A percentile compares a stretch with the other conserved stretches of the same genome.
These are phyloP conservation scores for Cucurbitaria berberidis DNA, from an alignment of 2,329 filamentous ascomycete species.

Conservation along the genomic window DNA sequence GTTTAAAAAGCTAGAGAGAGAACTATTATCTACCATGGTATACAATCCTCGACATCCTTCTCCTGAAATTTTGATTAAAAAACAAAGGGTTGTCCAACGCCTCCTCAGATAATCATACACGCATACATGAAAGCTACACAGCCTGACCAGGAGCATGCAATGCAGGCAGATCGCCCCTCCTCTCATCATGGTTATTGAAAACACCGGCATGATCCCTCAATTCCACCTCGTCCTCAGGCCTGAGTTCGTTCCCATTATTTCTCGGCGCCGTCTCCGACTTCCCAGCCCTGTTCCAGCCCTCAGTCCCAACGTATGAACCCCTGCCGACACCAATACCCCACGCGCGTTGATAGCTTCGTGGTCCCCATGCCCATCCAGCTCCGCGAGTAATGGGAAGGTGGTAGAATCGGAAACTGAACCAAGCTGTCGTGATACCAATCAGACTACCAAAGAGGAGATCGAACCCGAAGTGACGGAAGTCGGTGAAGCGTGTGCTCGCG, in stretches of 20 bases:
- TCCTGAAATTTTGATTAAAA: too few relatives aligned
- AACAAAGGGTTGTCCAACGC: not conserved
- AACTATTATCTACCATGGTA: not conserved
- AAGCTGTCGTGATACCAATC: conserved; percentile 74
- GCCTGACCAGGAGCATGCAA: not conserved
- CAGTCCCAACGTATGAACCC: conserved; percentile 54
- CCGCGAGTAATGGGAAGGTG: conserved; percentile 80
- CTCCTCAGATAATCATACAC: not conserved
- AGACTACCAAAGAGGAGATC: conserved; percentile 86
- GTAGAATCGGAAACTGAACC: conserved; percentile 83
- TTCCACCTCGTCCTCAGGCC: conserved; percentile 20
- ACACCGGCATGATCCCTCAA: not conserved
- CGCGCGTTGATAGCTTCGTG: conserved; percentile 72
- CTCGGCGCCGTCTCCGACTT: conserved; percentile 14
- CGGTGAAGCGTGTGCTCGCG: conserved; percentile 81
- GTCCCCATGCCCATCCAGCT: conserved; percentile 88
- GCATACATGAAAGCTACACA: not conserved
- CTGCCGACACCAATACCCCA: conserved; percentile 77
- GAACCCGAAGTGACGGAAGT: conserved; percentile 91
- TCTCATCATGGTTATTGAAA: not conserved
- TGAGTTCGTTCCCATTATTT: conserved; percentile 7
- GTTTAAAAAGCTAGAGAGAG: not conserved
- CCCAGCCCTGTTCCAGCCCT: conserved; percentile 50
- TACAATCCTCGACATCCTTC: not conserved
- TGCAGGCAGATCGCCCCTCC: not conserved